A percentile compares a stretch with the other conserved stretches of the same genome.
phyloP scores from a whole-genome alignment of 106 monocot genomes.

The Acorus gramineus region DNA sequence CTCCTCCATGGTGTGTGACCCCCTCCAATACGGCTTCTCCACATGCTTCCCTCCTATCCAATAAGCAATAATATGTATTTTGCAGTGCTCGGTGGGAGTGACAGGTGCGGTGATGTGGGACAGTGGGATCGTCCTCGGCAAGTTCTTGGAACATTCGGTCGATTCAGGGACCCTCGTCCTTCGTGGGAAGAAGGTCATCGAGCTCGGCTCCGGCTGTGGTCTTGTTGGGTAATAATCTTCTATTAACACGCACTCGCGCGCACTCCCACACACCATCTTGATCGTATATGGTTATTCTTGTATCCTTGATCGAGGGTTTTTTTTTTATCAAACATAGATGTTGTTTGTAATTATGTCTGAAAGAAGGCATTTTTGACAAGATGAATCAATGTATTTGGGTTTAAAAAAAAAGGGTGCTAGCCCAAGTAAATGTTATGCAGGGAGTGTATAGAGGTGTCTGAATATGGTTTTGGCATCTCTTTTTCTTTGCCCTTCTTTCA shows the following conservation, averaged over 20 bases:
- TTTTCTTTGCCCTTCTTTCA: background rate
- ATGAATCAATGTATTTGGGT: too few relatives aligned
- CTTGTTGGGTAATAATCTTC: conserved; percentile 51
- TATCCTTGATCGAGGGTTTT: too few relatives aligned
- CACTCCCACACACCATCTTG: too few relatives aligned
- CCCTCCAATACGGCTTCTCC: too few relatives aligned
- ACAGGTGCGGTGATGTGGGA: conserved; percentile 99
- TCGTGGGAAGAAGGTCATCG: conserved; percentile 51
- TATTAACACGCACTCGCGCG: background rate
- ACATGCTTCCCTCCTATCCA: background rate
- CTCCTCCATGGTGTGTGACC: conserved; percentile 51
- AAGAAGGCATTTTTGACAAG: too few relatives aligned
- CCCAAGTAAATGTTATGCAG: too few relatives aligned
- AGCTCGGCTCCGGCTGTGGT: conserved; percentile 85
- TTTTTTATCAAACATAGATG: too few relatives aligned
- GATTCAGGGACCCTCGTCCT: conserved; percentile 44
- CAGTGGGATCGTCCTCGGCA: conserved; percentile 82
- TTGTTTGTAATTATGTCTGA: too few relatives aligned
- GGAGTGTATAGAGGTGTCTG: too few relatives aligned
- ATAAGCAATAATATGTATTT: background rate
- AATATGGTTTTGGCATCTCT: background rate
- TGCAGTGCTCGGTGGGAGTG: conserved; percentile 64
- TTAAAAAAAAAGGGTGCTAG: too few relatives aligned
- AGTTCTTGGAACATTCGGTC: conserved; percentile 86
- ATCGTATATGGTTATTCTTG: too few relatives aligned